phyloP scores from a whole-genome alignment of 2,329 filamentous ascomycete species.

The Clonostachys rhizophaga region DNA sequence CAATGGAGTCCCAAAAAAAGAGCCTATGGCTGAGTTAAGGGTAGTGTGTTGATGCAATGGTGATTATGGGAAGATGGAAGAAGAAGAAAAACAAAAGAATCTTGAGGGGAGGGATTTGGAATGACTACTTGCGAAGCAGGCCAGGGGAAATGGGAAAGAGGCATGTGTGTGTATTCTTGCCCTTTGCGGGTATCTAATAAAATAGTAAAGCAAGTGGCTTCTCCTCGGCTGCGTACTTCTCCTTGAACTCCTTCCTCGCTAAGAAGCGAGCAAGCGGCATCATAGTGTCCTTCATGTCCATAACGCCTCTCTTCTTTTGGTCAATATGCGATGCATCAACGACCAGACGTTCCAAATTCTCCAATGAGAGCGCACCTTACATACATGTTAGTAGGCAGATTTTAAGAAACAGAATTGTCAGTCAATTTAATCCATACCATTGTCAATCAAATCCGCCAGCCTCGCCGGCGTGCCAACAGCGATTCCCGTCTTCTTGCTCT shows the following conservation, averaged over 20 bases:
- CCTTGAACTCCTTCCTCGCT: conserved; percentile 64
- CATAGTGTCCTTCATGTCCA: conserved; percentile 94
- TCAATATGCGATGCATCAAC: conserved; percentile 92
- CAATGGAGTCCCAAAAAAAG: too few species aligned
- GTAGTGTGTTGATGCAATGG: conserved; percentile 3
- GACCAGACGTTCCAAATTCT: conserved; percentile 72
- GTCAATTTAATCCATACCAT: conserved; percentile 46
- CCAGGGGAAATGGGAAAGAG: too few species aligned
- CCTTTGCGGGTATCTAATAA: conserved; percentile 40
- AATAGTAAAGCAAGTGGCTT: conserved; percentile 59
- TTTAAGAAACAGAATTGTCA: neutral
- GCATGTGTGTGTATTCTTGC: neutral
- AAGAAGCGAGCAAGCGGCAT: conserved; percentile 75
- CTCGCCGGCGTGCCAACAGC: conserved; percentile 87
- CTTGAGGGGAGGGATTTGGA: too few species aligned
- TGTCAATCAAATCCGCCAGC: conserved; percentile 75
- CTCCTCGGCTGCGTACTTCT: conserved; percentile 58
- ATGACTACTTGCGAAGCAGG: too few species aligned
- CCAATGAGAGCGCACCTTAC: conserved; percentile 61
- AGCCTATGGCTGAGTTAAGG: conserved; percentile 9
- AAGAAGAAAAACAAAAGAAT: neutral
- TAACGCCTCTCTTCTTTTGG: conserved; percentile 86
- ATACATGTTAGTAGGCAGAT: too few species aligned
- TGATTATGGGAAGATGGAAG: conserved; percentile 4
- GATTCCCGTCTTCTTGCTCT: conserved; percentile 69